Percentiles rank a stretch among this genome's conserved stretches.
phyloP scores from a whole-genome alignment of 2,329 filamentous ascomycete species.

The Aspergillus tanneri region DNA sequence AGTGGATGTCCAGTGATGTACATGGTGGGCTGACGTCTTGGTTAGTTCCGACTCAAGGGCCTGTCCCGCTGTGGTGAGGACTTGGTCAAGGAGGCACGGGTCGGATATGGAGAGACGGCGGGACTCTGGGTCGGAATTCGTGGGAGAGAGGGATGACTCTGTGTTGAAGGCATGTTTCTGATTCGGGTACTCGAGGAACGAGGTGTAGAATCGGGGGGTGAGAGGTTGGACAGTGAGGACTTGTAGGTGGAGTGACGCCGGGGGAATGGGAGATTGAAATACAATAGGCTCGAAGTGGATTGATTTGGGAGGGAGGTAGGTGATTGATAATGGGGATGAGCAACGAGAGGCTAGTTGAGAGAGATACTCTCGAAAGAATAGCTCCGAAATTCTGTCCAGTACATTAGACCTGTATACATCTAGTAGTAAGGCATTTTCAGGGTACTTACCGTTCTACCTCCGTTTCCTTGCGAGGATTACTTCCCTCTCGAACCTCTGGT shows the following conservation, averaged over 20 bases:
- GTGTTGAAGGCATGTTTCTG: neutral
- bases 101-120: neutral
- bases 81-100: neutral
- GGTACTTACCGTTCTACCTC: slow-evolving; percentile 7
- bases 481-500: slow-evolving; percentile 6
- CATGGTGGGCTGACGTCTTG: neutral
- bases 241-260: neutral
- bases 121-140: neutral
- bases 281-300: neutral
- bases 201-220: neutral
- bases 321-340: neutral
- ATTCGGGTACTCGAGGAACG: neutral
- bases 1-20: too few relatives aligned
- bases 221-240: neutral
- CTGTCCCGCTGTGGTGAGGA: neutral
- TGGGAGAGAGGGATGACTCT: neutral
- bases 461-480: slow-evolving; percentile 11
- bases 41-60: neutral
- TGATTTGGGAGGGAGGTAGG: neutral
- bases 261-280: neutral
- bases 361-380: neutral
- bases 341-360: neutral
- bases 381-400: neutral
- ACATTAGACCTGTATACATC: too few relatives aligned
- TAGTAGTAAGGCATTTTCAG: too few relatives aligned